Conservation (phyloP, 2,329 filamentous ascomycete species). For the Trichothecium sympodiale region DNA sequence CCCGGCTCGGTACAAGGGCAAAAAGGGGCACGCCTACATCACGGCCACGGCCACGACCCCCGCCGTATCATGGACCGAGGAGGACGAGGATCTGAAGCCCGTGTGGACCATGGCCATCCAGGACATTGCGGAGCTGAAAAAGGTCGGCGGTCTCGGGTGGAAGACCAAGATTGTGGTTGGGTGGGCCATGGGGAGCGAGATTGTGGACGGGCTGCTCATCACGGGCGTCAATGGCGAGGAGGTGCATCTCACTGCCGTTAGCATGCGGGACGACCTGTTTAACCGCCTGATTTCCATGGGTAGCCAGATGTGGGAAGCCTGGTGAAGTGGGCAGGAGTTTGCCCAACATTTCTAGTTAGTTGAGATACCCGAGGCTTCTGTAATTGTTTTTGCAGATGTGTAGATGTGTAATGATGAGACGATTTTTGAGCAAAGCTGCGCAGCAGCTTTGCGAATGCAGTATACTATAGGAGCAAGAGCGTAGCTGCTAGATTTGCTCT, state of each 20-base stretch:
- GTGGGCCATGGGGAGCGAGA: conserved; percentile 63
- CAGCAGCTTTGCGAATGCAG: no score
- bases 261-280: conserved; percentile 65
- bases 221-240: conserved; percentile 42
- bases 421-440: no score
- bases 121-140: conserved; percentile 64
- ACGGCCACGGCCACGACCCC: conserved; percentile 56
- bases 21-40: conserved; percentile 63
- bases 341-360: no score
- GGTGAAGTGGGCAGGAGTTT: conserved; percentile 34
- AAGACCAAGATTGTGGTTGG: conserved; percentile 75
- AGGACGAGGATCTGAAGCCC: conserved; percentile 42
- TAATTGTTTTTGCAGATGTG: no score
- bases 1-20: conserved; percentile 57
- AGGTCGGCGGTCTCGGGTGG: conserved; percentile 74
- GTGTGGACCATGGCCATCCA: conserved; percentile 59
- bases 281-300: conserved; percentile 70
- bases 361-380: no score
- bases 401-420: no score
- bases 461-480: no score
- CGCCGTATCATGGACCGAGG: conserved; percentile 52
- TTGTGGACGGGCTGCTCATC: conserved; percentile 66
- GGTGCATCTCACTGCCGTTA: conserved; percentile 59
- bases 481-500: no score
- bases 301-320: conserved; percentile 73